These are phyloP conservation scores for Prunus mongolica DNA, from an alignment of 306 rosid species.

Conservation along the genomic window DNA sequence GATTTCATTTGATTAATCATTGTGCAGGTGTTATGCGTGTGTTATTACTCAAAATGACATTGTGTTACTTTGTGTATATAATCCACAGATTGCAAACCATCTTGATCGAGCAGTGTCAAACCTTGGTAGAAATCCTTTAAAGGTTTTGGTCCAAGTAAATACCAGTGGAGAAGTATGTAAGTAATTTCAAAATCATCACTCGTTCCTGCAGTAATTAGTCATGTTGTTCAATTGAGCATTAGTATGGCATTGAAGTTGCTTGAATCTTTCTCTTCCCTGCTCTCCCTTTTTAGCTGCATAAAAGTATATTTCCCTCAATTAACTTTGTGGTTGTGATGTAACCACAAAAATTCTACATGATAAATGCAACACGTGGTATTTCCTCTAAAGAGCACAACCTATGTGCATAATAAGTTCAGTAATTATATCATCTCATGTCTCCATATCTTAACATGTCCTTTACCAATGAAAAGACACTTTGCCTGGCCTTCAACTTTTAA, in stretches of 20 bases:
- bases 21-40: not conserved
- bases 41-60: constrained; percentile 2
- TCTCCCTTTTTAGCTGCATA: not conserved
- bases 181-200: constrained; percentile 28
- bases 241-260: not conserved
- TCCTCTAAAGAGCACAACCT: not conserved
- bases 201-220: not conserved
- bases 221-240: constrained; percentile 4
- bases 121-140: constrained; percentile 69
- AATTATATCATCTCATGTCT: not conserved
- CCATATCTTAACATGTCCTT: not conserved
- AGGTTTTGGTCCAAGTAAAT: constrained; percentile 81
- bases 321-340: not conserved
- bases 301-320: not conserved
- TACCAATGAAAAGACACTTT: not conserved
- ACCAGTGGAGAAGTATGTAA: constrained; percentile 93
- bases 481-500: not conserved
- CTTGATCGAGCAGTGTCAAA: constrained; percentile 73
- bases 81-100: constrained; percentile 69
- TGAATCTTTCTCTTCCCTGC: not conserved
- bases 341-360: not conserved
- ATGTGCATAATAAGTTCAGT: not conserved
- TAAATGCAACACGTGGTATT: not conserved
- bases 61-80: constrained; percentile 22
- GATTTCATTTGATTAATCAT: not conserved